Evolutionary conservation across 1,284 basidiomycete genomes (phyloP), one percentile per base, ranked within the genome.

Genomic region (Leucoagaricus sp.): DNA sequence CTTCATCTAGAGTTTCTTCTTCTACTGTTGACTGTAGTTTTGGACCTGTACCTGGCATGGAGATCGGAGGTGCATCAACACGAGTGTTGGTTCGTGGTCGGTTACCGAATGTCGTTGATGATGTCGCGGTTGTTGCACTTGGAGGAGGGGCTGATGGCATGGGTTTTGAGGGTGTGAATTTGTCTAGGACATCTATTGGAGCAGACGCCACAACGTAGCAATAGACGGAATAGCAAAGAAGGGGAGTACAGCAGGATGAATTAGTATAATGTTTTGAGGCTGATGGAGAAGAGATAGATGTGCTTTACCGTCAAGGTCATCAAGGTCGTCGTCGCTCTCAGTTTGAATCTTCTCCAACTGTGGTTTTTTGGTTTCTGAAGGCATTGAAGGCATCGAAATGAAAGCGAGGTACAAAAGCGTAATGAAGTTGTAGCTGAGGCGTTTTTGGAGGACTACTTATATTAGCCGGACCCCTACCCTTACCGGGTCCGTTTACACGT

Each of bases 271-370:
- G n/a, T n/a, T n/a, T n/a, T n/a, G n/a, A 29, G 3, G 34, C 45
- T 61, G 50, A 61, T 54, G 1, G 64, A 46, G 29, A 19, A 31
- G 10, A 46, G 40, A 53, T 49, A 33, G 21, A 78, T 58, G 61
- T 80, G 57, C n/a, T n/a, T n/a, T 57, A 87, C 88, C 88, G 63
- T 91, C 89, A 48, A 91, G 81, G 67, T 91, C 87, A 64, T 91
- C 88, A 31, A 90, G 69, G 69, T 91, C 86, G 9, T 89, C 87
- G 9, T 87, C 87, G 41, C 77, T 73, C 36, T 73, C 73, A 6
- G 53, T 56, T 17, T 56, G 48, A 17, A 57, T 36, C 28, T 63
- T 63, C 31, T 62, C 52, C 19, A 64, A 49, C 5, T 55, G 55
- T 9, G 62, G 61, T 49, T 64, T 63, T 29, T 60, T 52, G 34